These are phyloP conservation scores for Aspergillus sclerotiicarbonarius DNA, from an alignment of 495 filamentous ascomycete genomes.

Conservation along the genomic window DNA sequence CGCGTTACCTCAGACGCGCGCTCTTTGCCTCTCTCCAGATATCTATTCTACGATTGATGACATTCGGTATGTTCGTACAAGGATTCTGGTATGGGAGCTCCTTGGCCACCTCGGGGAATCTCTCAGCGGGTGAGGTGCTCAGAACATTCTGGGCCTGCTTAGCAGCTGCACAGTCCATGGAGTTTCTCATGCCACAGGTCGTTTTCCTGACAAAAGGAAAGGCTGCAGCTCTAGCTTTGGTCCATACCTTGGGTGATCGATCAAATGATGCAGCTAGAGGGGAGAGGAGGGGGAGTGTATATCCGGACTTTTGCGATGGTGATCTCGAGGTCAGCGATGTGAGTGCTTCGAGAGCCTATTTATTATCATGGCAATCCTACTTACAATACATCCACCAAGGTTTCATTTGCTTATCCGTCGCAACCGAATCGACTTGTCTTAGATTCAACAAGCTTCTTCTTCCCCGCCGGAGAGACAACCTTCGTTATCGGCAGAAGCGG, in stretches of 20 bases:
- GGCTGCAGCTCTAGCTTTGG: conserved; percentile 64
- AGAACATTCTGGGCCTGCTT: conserved; percentile 85
- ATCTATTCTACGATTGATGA: conserved; percentile 68
- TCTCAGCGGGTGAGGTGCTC: conserved; percentile 67
- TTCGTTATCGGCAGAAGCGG: conserved; percentile 87
- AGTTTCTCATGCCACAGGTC: conserved; percentile 70
- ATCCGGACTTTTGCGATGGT: conserved; percentile 51
- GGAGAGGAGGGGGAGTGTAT: conserved; percentile 22
- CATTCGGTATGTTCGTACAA: conserved; percentile 78
- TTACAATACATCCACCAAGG: conserved; percentile 25
- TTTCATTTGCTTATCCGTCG: conserved; percentile 83
- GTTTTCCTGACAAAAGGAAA: conserved; percentile 77
- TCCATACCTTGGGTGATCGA: conserved; percentile 36
- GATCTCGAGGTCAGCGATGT: conserved; percentile 71
- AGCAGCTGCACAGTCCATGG: conserved; percentile 69
- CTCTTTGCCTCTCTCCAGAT: conserved; percentile 66
- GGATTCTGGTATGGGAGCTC: conserved; percentile 87
- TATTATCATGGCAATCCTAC: neutral
- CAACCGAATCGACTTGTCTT: conserved; percentile 64
- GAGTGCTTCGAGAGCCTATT: conserved; percentile 25
- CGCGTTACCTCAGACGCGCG: conserved; percentile 66
- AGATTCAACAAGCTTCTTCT: conserved; percentile 58
- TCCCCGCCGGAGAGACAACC: conserved; percentile 68
- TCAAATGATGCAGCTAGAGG: conserved; percentile 21
- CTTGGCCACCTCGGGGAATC: conserved; percentile 54